These are phyloP conservation scores for Fusarium sp. DNA, from an alignment of 2,329 filamentous ascomycete genomes.

Conservation along the genomic window DNA sequence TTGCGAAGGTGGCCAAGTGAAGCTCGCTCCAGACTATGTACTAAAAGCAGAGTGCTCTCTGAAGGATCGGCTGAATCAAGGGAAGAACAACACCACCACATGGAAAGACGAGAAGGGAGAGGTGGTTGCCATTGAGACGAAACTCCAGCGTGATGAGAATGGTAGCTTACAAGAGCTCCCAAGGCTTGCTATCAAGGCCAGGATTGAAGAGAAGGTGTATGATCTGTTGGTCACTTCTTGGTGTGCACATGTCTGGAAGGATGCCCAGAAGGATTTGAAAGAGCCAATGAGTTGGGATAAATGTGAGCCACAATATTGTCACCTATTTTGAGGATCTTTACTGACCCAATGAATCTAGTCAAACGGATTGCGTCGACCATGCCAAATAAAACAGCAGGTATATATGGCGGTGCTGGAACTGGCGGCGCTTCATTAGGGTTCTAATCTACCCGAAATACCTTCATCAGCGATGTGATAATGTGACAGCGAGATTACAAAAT, in stretches of 20 bases:
- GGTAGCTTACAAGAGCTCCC: constrained; percentile 28
- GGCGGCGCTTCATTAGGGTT: background rate
- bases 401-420: background rate
- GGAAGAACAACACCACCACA: constrained; percentile 28
- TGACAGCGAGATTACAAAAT: background rate
- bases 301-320: constrained; percentile 23
- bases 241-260: constrained; percentile 43
- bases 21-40: background rate
- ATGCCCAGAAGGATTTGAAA: constrained; percentile 35
- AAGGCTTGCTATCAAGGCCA: constrained; percentile 34
- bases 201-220: constrained; percentile 38
- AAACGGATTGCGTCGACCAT: constrained; percentile 4
- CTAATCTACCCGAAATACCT: background rate
- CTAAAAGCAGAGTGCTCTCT: constrained; percentile 35
- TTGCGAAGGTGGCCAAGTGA: constrained; percentile 31
- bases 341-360: constrained; percentile 8
- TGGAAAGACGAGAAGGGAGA: constrained; percentile 39
- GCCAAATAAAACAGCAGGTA: background rate
- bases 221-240: constrained; percentile 45
- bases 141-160: constrained; percentile 29
- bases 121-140: constrained; percentile 41
- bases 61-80: constrained; percentile 33
- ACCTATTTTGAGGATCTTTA: background rate
- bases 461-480: background rate
- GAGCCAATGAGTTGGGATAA: constrained; percentile 39